phyloP scores from a whole-genome alignment of 768 basidiomycete species.

The Mycena leptocephala region DNA sequence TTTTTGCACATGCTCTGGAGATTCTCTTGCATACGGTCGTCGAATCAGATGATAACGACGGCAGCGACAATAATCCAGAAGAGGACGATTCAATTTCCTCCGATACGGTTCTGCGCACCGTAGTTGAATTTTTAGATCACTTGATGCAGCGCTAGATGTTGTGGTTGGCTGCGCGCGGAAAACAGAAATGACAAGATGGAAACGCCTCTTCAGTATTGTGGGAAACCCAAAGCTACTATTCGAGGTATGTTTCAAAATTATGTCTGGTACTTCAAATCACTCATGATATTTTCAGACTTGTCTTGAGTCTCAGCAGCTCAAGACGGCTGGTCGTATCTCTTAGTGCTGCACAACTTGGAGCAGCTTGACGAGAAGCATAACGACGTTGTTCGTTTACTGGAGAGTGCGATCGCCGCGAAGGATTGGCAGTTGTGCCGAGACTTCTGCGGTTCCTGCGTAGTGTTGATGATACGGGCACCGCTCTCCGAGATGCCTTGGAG shows the following conservation, averaged over 20 bases:
- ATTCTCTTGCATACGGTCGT: conserved; percentile 94
- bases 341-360: conserved; percentile 95
- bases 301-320: conserved; percentile 78
- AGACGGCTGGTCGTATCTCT: conserved; percentile 94
- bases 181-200: conserved; percentile 95
- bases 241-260: conserved; percentile 69
- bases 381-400: conserved; percentile 88
- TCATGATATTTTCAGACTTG: conserved; percentile 70
- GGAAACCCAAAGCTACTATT: conserved; percentile 94
- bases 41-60: conserved; percentile 78
- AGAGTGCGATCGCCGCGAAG: conserved; percentile 80
- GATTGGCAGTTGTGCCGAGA: conserved; percentile 94
- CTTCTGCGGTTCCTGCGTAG: conserved; percentile 93
- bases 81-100: conserved; percentile 48
- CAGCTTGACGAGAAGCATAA: conserved; percentile 85
- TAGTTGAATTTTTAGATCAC: conserved; percentile 94
- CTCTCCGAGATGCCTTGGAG: conserved; percentile 74
- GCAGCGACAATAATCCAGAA: conserved; percentile 31
- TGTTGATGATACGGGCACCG: conserved; percentile 88
- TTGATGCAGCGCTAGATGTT: conserved; percentile 94
- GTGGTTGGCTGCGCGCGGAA: conserved; percentile 97
- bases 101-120: conserved; percentile 69
- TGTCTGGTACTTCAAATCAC: neutral
- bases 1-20: conserved; percentile 95
- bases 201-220: conserved; percentile 88